Base-by-base conservation (phyloP, 1,284 basidiomycete species). In the Lentinus polychrous region DNA sequence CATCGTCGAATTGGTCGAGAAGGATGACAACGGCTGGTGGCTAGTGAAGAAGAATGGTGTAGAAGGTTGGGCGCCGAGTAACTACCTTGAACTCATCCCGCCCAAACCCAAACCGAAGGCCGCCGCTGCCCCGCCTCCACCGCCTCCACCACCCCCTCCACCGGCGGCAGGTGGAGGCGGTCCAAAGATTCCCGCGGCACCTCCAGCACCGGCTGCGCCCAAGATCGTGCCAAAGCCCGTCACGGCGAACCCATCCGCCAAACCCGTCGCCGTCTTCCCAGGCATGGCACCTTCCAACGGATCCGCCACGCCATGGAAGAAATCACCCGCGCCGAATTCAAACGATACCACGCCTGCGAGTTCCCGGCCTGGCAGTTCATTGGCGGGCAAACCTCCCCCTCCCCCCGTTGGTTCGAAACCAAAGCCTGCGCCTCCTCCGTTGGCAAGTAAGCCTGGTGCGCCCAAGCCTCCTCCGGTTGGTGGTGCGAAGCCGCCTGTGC, bases 1-100 rank as follows among this genome's bases (percentile, higher is more conserved):
- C 52, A 53, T 91, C 2, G 89, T 98, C 1, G 94, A 98, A 66
- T 75, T 99, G 11, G 74, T 94, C 46, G 86, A 96, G 71, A 94
- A 97, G 71, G 93, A 96, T 55, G 81, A 91, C 52, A 93, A 94
- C 60, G 93, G 88, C 55, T 99, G 95, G 95, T 98, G 95, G 94
- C 75, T 98, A 38, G 86, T 98, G 45, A 91, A 88, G 74, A 94
- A 91, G 69, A 78, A 77, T 49, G 80, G 78, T 0, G 68, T 72
- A 18, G 93, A 98, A 65, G 95, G 93, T 12, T 99, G 94, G 94
- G 90, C 94, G 14, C 95, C 95, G 1, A 86, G 86, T 55, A 96
- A 97, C 66, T 97, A 97, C 62, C 80, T 94, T 22, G 90, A 94
- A 62, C 75, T 86, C 39, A 78, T 86, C 2, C 79, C 81, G 39